Evolutionary conservation across 2,329 filamentous ascomycete species (phyloP).

Genomic region (Exophiala phaeomuriformis): DNA sequence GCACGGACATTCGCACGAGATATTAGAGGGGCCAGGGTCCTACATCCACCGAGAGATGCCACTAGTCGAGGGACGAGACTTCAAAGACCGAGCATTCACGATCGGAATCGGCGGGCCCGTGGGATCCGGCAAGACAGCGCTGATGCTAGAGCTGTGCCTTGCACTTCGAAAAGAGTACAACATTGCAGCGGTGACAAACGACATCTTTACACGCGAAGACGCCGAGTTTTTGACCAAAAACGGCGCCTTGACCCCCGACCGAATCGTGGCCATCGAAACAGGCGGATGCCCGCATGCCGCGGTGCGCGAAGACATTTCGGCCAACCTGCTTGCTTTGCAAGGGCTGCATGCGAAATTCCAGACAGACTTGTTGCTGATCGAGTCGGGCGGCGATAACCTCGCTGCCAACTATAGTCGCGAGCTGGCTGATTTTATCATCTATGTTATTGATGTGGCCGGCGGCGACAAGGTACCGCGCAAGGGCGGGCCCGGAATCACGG

Average conservation of each 20-base stretch:
- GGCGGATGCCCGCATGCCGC: slow-evolving; percentile 95
- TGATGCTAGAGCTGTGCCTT: slow-evolving; percentile 89
- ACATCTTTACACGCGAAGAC: slow-evolving; percentile 59
- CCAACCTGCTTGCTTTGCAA: slow-evolving; percentile 87
- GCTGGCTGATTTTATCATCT: slow-evolving; percentile 94
- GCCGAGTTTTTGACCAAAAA: slow-evolving; percentile 91
- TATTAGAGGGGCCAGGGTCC: slow-evolving; percentile 86
- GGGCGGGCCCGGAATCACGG: slow-evolving; percentile 92
- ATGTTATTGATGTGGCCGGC: slow-evolving; percentile 94
- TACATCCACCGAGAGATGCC: slow-evolving; percentile 89
- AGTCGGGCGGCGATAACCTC: slow-evolving; percentile 91
- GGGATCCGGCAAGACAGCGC: slow-evolving; percentile 91
- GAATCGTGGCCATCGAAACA: slow-evolving; percentile 94
- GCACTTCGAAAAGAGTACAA: slow-evolving; percentile 73
- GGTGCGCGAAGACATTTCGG: slow-evolving; percentile 91
- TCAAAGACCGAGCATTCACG: slow-evolving; percentile 84
- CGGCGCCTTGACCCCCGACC: slow-evolving; percentile 69
- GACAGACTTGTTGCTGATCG: slow-evolving; percentile 83
- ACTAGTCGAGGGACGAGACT: slow-evolving; percentile 78
- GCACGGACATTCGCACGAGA: slow-evolving; percentile 93
- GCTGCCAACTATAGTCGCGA: slow-evolving; percentile 95
- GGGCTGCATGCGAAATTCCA: slow-evolving; percentile 73
- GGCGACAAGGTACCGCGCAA: slow-evolving; percentile 96
- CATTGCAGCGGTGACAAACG: slow-evolving; percentile 76
- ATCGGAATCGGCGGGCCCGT: slow-evolving; percentile 97